Evolutionary conservation across 371 early-diverging fungal species (phyloP), one percentile per base, ranked within the genome.

Genomic region (Mortierella sp.): DNA sequence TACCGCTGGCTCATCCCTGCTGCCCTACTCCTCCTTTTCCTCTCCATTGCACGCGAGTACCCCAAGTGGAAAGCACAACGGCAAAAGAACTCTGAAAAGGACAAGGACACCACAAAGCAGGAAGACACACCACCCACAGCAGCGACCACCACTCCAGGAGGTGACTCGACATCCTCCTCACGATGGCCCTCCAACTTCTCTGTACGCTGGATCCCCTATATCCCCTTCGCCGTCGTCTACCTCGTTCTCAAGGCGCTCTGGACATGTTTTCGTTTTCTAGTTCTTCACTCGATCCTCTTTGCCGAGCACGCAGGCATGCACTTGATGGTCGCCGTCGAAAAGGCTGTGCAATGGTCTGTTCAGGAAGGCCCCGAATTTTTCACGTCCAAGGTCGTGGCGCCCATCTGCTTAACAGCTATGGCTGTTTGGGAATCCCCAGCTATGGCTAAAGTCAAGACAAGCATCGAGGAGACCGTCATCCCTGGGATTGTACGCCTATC

Each of bases 201-300:
- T 5, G 0, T 75, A 29, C 71, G 87, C 27, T 86, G 87, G 87
- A 80, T 86, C 18, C 87, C 87, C 8, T 86, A 82, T 44, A 60
- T 86, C 14, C 87, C 87, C 29, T 76, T 86, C 41, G 87, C 87
- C 0, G 74, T 86, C 55, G 56, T 86, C 73, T 82, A 82, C 41
- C 75, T 86, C 24, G 58, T 75, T 60, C 21, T 77, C 70, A 86
- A 80, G 43, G 78, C 82, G 3, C 54, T 74, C 41, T 82, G 79
- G 76, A 44, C 71, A 3, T 65, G 71, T 21, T 63, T 86, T n/a
- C 87, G 87, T 2, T 43, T 56, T n/a, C 65, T 82, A 8, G 73
- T 82, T 27, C 56, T 86, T 4, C 74, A 77, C 74, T 72, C 74
- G 14, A 55, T 86, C 48, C 72, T 77, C n/a, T 48, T 63, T n/a